Conservation (phyloP, 148 eudicot genomes). For the Camellia lanceoleosa region DNA sequence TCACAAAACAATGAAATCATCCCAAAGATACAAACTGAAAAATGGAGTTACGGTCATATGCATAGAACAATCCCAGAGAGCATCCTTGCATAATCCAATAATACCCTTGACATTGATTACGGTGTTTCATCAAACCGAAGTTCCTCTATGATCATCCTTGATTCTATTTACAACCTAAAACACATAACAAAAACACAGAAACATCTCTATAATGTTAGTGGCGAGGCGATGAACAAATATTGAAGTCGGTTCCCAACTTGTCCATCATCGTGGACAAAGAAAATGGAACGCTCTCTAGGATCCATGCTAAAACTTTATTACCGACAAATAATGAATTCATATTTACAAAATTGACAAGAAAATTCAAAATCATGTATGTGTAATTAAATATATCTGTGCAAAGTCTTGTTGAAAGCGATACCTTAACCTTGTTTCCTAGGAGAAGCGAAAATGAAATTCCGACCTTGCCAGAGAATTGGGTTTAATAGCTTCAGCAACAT, state of each 20-base stretch:
- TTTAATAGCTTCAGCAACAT: conserved; percentile 68
- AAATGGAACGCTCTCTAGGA: neutral
- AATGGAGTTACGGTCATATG: conserved; percentile 84
- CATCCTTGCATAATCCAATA: conserved; percentile 88
- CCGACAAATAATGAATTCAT: neutral
- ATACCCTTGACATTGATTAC: conserved; percentile 75
- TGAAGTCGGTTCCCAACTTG: neutral
- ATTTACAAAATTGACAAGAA: neutral
- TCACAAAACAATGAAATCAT: neutral
- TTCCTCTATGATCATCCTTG: conserved; percentile 92
- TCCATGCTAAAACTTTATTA: neutral
- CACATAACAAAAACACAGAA: neutral
- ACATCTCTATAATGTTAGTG: neutral
- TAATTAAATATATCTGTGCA: too few relatives aligned
- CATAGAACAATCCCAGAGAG: conserved; percentile 91
- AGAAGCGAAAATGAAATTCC: conserved; percentile 89
- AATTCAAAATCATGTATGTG: neutral
- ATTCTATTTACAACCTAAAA: conserved; percentile 88
- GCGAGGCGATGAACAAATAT: neutral
- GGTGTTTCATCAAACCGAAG: conserved; percentile 79
- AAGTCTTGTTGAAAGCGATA: too few relatives aligned
- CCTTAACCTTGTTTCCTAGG: conserved; percentile 91
- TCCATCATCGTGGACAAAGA: neutral
- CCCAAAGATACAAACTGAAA: conserved; percentile 53
- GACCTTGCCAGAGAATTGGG: conserved; percentile 89